Conservation (phyloP, 768 basidiomycete species). For the Boletus eberwhitei region DNA sequence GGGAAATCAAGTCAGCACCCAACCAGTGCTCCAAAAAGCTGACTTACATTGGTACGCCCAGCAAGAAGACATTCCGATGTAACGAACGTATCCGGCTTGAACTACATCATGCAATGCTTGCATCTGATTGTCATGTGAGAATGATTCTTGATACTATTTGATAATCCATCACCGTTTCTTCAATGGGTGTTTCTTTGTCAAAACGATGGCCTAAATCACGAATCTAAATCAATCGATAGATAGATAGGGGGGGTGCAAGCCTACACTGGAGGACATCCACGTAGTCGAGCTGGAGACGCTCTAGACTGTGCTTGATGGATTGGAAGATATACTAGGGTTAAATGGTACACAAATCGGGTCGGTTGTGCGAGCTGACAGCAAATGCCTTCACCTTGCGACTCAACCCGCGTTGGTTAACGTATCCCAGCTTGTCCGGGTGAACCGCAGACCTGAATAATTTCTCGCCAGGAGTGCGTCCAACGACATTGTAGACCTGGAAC, state of each 20-base stretch:
- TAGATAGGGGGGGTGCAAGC: background rate
- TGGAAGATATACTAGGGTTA: background rate
- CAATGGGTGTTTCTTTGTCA: background rate
- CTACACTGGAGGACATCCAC: background rate
- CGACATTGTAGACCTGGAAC: background rate
- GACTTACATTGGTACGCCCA: constrained; percentile 1
- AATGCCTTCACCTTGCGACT: constrained; percentile 27
- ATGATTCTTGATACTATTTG: background rate
- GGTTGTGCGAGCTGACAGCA: constrained; percentile 28
- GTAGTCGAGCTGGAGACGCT: constrained; percentile 1
- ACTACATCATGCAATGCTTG: constrained; percentile 1
- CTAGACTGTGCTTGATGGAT: background rate
- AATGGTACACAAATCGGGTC: background rate
- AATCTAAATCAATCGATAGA: background rate
- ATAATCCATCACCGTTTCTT: background rate
- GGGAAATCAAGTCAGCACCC: background rate
- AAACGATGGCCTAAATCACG: background rate
- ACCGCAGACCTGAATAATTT: background rate
- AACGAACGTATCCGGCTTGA: constrained; percentile 1
- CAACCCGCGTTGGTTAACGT: background rate
- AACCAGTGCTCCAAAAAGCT: background rate
- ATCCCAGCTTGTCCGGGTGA: background rate
- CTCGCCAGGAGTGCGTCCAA: constrained; percentile 1
- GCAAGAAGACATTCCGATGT: constrained; percentile 2
- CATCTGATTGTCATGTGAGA: background rate